Conservation (phyloP, 345 rosid genomes). For the Mallotus nudiflorus region DNA sequence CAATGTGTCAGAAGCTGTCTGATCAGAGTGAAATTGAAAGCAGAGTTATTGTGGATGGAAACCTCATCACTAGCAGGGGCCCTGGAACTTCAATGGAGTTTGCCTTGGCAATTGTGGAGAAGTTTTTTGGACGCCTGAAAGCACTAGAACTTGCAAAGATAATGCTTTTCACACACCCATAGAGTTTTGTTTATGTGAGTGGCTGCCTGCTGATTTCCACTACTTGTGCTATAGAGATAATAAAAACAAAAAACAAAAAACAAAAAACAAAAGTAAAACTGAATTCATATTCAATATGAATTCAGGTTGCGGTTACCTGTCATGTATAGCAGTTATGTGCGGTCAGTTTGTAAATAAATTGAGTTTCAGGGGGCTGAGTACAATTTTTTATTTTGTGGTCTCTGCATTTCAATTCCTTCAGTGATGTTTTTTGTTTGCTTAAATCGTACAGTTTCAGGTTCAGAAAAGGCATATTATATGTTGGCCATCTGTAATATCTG, state of each 20-base stretch:
- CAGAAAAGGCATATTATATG: too few species aligned
- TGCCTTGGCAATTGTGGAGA: constrained; percentile 76
- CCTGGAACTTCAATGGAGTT: constrained; percentile 96
- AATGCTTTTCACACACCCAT: constrained; percentile 46
- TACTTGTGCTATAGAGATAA: neutral
- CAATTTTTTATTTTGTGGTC: neutral
- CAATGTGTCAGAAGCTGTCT: constrained; percentile 72
- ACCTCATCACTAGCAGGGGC: constrained; percentile 85
- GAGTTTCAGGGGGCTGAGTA: neutral
- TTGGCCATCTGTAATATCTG: too few species aligned
- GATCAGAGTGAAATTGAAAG: constrained; percentile 73
- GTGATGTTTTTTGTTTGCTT: too few species aligned
- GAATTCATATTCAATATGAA: constrained; percentile 26
- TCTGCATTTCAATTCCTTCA: too few species aligned
- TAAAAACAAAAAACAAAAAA: too few species aligned
- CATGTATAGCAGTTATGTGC: constrained; percentile 4
- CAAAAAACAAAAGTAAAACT: constrained; percentile 2
- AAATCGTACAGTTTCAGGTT: too few species aligned
- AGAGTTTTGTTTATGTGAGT: constrained; percentile 6
- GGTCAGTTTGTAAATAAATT: constrained; percentile 30
- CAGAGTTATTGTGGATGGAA: constrained; percentile 87
- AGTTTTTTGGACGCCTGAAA: constrained; percentile 67
- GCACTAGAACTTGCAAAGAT: constrained; percentile 71
- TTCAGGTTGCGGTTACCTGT: constrained; percentile 10
- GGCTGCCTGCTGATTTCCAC: neutral